Base-by-base conservation (phyloP, 139 green algal genomes). In the Coelastrella sp. region DNA sequence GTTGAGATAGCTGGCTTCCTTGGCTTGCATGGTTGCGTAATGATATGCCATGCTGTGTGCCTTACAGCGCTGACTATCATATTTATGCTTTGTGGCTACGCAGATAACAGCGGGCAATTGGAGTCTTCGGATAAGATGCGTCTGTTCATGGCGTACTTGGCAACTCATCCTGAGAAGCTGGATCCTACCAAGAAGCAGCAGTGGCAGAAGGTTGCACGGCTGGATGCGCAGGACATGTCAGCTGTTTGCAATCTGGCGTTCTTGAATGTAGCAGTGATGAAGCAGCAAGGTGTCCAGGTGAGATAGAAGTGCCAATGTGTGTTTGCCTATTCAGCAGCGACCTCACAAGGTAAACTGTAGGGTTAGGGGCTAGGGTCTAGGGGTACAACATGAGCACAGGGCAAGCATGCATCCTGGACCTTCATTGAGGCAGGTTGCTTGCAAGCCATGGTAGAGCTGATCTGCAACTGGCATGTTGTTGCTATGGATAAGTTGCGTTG, bases 111-210 rank as follows among this genome's bases (percentile, higher is more conserved):
- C 27, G 57, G n/a, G 32, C 19, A 66, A 17, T 74, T 93, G 63
- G 82, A 88, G 2, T 35, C 66, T 35, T 48, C 35, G 17, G 90
- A 91, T 82, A 91, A 96, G 91, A 86, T 98, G 79, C 92, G 97
- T 21, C 87, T 99, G 86, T 90, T 99, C 48, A 94, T 98, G 93
- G 95, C 94, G 82, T 99, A 99, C 87, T 89, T 93, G 27, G 95
- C 94, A 11, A 98, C 96, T 5, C 97, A 99, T 91, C 95, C 94
- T 0, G 96, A 96, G 79, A 99, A 98, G 87, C 83, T 99, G 81
- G 97, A 99, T 79, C 67, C 82, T 0, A 81, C 87, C 25, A 95
- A 95, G 85, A 67, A 86, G 32, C 38, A 79, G 81, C 90, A 95
- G 76, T 99, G 96, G 96, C 88, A 90, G 76, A 95, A 94, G 88